phyloP scores from a whole-genome alignment of 768 basidiomycete species.

The Austroboletus festivus region DNA sequence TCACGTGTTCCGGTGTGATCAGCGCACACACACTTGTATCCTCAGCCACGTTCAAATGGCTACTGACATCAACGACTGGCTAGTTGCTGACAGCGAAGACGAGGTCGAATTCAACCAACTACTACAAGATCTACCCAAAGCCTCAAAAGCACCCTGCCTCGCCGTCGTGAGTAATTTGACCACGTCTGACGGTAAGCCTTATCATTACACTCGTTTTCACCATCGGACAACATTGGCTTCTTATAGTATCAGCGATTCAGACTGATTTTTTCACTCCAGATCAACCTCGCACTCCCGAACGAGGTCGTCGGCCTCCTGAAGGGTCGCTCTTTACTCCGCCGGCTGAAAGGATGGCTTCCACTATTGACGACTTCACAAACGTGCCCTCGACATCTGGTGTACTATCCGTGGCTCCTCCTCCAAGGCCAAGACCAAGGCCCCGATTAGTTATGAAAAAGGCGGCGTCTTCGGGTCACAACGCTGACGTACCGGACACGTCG shows the following conservation, averaged over 20 bases:
- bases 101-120: conserved; percentile 20
- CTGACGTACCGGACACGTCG: conserved; percentile 4
- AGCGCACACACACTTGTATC: background rate
- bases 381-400: conserved; percentile 4
- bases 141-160: background rate
- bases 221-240: background rate
- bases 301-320: conserved; percentile 3
- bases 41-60: conserved; percentile 3
- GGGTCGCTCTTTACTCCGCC: conserved; percentile 31
- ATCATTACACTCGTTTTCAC: background rate
- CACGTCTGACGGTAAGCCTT: conserved; percentile 9
- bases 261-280: conserved; percentile 16
- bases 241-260: conserved; percentile 19
- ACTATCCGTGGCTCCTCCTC: background rate
- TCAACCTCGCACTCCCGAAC: conserved; percentile 14
- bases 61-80: conserved; percentile 32
- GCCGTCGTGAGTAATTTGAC: background rate
- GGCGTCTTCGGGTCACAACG: background rate
- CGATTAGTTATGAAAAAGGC: conserved; percentile 24
- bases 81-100: conserved; percentile 51
- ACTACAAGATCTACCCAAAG: background rate
- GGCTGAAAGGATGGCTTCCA: background rate
- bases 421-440: conserved; percentile 32
- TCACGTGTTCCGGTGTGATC: conserved; percentile 23
- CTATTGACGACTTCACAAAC: conserved; percentile 17